A percentile compares a stretch with the other conserved stretches of the same genome.
phyloP scores from a whole-genome alignment of 139 green algal genomes.

The Picochlorum sp. region DNA sequence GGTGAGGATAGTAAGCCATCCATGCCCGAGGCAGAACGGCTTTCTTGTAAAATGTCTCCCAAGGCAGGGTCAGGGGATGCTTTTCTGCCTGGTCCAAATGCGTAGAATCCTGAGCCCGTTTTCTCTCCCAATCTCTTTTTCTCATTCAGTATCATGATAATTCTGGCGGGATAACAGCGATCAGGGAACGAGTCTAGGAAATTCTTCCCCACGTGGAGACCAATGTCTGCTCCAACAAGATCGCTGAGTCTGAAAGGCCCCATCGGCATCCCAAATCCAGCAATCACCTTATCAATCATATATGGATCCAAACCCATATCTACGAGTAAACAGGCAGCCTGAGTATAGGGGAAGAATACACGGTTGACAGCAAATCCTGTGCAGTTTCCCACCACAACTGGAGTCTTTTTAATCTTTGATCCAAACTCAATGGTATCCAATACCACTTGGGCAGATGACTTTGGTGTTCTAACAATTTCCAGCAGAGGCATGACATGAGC shows the following conservation, averaged over 20 bases:
- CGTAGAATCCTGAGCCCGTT: constrained; percentile 83
- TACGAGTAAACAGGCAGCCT: constrained; percentile 78
- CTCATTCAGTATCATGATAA: constrained; percentile 78
- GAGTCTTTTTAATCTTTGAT: constrained; percentile 91
- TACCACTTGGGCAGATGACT: constrained; percentile 77
- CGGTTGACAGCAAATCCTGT: constrained; percentile 98
- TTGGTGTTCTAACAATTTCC: constrained; percentile 89
- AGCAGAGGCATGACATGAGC: constrained; percentile 98
- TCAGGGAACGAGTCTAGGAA: constrained; percentile 86
- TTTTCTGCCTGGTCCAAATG: constrained; percentile 68
- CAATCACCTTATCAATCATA: constrained; percentile 76
- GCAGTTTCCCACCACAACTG: constrained; percentile 98
- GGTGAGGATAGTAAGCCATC: constrained; percentile 10
- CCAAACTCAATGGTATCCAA: constrained; percentile 83
- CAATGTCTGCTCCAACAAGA: constrained; percentile 80
- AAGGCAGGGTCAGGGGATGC: constrained; percentile 66
- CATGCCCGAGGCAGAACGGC: constrained; percentile 14
- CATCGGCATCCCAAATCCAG: constrained; percentile 98
- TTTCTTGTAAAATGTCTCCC: constrained; percentile 48
- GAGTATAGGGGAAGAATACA: constrained; percentile 99
- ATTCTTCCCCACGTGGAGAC: constrained; percentile 89
- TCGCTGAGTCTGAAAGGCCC: constrained; percentile 87
- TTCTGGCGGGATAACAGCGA: constrained; percentile 55
- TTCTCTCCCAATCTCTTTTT: constrained; percentile 88
- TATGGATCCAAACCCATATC: constrained; percentile 86